Evolutionary conservation across 2,329 filamentous ascomycete species (phyloP), one percentile per base, ranked within the genome.

Genomic region (Bertia moriformis): DNA sequence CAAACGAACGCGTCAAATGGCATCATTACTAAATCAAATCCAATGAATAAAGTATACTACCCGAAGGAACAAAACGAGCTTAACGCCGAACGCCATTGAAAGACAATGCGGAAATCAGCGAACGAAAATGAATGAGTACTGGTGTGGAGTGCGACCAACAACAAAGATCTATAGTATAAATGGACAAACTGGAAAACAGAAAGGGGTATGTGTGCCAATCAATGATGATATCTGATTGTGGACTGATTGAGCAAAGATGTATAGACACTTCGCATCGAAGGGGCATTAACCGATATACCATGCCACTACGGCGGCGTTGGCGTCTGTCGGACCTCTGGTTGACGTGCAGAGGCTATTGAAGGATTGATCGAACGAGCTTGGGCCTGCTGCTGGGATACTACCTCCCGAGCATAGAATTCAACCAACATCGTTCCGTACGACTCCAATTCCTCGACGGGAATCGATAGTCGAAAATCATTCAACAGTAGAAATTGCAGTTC

Each of bases 401-500:
- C 80, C 56, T 98, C 91, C 40, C 89, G 72, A 1, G 87, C 89
- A 53, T 96, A 98, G 53, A 96, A 98, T 53, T 96, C 89, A 14
- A 98, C 91, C 12, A 98, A 68, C 89, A 96, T 96, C 1, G 91
- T 98, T 4, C 87, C 91, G 51, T 98, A 98, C 1, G 87, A 86
- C 58, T 98, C 91, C 42, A 98, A 73, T 51, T 96, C 89, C 61
- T 96, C 91, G 13, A 96, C 82, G 0, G 89, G 83, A 7, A 98
- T 82, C 2, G 86, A 85, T 14, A 98, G 77, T 42, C 89, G 78
- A 57, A 98, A 98, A 56, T 96, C 91, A 59, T 98, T 98, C 19
- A 98, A 69, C 2, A 95, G 69, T 4, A 98, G 69, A 54, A 98
- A 98, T 59, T 98, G 91, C 3, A 96, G 71, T 58, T 98, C 91